phyloP scores from a whole-genome alignment of 2,329 filamentous ascomycete genomes.

The Lasiodiplodia hormozganensis region DNA sequence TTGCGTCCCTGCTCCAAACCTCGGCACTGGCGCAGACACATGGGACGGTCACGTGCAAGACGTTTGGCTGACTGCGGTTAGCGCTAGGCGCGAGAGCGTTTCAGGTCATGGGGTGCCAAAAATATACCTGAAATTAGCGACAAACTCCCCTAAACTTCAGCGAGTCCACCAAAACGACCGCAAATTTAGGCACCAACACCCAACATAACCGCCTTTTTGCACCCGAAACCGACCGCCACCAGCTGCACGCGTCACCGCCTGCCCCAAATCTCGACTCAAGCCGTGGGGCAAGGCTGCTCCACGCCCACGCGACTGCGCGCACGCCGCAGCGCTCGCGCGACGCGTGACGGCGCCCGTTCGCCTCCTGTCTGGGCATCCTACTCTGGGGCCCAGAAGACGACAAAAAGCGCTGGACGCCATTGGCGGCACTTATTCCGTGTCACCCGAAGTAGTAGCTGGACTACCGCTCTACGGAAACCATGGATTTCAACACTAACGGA shows the following conservation, averaged over 20 bases:
- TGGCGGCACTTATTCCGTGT: conserved; percentile 4
- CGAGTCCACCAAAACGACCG: conserved; percentile 34
- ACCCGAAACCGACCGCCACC: not conserved
- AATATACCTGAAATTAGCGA: conserved; percentile 26
- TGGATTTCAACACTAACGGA: conserved; percentile 25
- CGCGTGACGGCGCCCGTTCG: conserved; percentile 39
- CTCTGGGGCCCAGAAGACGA: conserved; percentile 27
- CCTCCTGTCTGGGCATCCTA: conserved; percentile 29
- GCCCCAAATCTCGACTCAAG: conserved; percentile 32
- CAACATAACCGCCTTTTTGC: conserved; percentile 15
- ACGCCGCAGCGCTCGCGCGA: conserved; percentile 27
- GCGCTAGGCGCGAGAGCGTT: not conserved
- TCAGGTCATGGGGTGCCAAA: conserved; percentile 21
- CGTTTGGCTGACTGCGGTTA: not conserved
- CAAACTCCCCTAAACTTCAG: conserved; percentile 32
- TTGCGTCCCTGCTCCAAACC: conserved; percentile 27
- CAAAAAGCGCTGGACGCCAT: not conserved
- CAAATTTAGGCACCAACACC: conserved; percentile 36
- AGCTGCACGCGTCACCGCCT: conserved; percentile 32
- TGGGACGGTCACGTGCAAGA: conserved; percentile 18
- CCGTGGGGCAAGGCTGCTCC: conserved; percentile 30
- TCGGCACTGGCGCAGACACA: conserved; percentile 26
- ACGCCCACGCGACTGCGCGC: conserved; percentile 28
- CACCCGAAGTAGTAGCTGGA: conserved; percentile 3
- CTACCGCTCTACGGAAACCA: conserved; percentile 13